Conservation (phyloP, 2,329 filamentous ascomycete species). For the Lecanicillium sp. region DNA sequence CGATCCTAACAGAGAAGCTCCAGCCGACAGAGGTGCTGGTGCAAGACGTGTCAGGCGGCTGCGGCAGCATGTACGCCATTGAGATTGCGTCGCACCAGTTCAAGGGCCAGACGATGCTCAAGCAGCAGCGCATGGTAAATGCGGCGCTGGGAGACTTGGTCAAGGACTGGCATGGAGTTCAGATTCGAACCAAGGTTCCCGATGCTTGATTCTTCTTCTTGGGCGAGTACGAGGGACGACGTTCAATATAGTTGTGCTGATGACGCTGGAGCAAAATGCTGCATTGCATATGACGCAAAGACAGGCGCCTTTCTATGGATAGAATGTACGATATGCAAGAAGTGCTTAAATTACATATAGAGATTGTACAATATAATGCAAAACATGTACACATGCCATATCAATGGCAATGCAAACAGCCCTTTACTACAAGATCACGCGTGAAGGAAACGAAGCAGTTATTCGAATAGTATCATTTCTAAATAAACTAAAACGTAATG, state of each 20-base stretch:
- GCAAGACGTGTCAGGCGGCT: conserved; percentile 74
- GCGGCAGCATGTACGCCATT: conserved; percentile 81
- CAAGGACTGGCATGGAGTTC: conserved; percentile 75
- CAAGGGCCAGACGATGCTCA: conserved; percentile 61
- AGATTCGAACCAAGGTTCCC: conserved; percentile 60
- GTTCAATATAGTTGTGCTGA: no score
- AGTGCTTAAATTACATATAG: not conserved
- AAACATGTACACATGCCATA: not conserved
- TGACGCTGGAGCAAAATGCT: no score
- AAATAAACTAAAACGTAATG: not conserved
- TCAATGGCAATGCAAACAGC: not conserved
- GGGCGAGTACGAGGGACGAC: no score
- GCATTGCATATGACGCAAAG: no score
- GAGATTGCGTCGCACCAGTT: conserved; percentile 68
- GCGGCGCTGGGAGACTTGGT: conserved; percentile 64
- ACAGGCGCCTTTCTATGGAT: no score
- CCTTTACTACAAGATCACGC: not conserved
- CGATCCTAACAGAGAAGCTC: conserved; percentile 41
- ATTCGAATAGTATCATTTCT: no score
- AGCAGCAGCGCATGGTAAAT: conserved; percentile 79
- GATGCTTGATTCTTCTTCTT: conserved; percentile 1
- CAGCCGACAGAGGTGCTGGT: conserved; percentile 49
- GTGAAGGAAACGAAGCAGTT: not conserved
- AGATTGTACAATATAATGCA: conserved; percentile 1
- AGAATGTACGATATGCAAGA: not conserved